phyloP scores from a whole-genome alignment of 768 basidiomycete genomes.

The Sarcodon sp. region DNA sequence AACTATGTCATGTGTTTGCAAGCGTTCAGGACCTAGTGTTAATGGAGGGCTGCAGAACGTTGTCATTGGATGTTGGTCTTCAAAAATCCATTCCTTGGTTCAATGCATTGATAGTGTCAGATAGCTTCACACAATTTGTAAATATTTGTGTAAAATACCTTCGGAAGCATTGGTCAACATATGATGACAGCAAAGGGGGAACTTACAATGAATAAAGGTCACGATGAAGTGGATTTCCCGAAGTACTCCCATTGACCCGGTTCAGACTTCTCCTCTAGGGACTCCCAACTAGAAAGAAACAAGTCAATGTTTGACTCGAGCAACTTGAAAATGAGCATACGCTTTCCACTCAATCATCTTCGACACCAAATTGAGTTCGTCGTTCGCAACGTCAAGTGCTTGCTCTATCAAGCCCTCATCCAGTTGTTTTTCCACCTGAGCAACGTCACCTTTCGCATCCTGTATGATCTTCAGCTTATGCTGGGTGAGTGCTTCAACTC shows the following conservation, averaged over 20 bases:
- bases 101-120: no score
- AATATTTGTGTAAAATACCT: no score
- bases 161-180: no score
- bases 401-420: conserved; percentile 85
- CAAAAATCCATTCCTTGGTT: not conserved
- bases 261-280: conserved; percentile 69
- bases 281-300: conserved; percentile 56
- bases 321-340: conserved; percentile 38
- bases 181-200: no score
- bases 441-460: conserved; percentile 51
- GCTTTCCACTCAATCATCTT: conserved; percentile 95
- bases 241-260: conserved; percentile 84
- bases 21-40: not conserved
- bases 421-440: conserved; percentile 57
- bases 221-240: conserved; percentile 36
- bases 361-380: conserved; percentile 62
- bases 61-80: not conserved
- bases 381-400: conserved; percentile 67
- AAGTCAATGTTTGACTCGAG: not conserved
- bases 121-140: no score
- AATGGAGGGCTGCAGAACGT: not conserved
- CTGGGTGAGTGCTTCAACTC: conserved; percentile 73
- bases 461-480: conserved; percentile 68
- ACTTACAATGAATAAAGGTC: conserved; percentile 13
- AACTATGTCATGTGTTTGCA: no score